Conservation (phyloP, 129 eudicot genomes). For the Saposhnikovia divaricata region DNA sequence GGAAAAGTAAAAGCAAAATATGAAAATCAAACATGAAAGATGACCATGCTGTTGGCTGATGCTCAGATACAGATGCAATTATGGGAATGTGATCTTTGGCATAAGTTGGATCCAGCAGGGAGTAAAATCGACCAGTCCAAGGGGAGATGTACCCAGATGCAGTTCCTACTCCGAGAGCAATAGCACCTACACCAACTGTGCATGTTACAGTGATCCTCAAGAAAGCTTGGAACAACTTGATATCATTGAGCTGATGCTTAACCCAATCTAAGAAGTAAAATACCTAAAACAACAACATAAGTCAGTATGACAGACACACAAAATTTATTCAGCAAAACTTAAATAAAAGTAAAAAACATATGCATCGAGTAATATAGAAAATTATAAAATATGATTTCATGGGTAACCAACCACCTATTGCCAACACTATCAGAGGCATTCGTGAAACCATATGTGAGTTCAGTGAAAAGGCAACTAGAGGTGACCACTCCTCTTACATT, state of each 20-base stretch:
- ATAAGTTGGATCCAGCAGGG: constrained; percentile 29
- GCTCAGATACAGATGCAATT: constrained; percentile 94
- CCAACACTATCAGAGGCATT: background rate
- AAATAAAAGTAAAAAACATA: background rate
- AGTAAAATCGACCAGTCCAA: constrained; percentile 98
- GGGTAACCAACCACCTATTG: background rate
- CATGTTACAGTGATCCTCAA: constrained; percentile 76
- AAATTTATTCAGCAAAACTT: background rate
- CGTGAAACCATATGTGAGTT: too few species aligned
- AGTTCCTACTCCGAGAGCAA: constrained; percentile 87
- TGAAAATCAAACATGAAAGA: constrained; percentile 98
- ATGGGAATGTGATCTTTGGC: constrained; percentile 71
- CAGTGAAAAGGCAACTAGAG: too few species aligned
- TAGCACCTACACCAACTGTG: constrained; percentile 58
- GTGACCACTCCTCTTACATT: too few species aligned
- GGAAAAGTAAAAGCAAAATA: constrained; percentile 33
- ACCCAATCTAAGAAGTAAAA: constrained; percentile 83
- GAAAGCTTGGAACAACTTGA: constrained; percentile 68
- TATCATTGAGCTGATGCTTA: constrained; percentile 60
- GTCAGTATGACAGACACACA: background rate
- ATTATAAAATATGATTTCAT: background rate
- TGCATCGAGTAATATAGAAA: background rate
- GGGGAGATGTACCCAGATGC: constrained; percentile 96
- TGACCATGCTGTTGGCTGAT: constrained; percentile 97
- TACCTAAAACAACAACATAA: constrained; percentile 39